Conservation (phyloP, 495 filamentous ascomycete genomes). For the Physcia stellaris region DNA sequence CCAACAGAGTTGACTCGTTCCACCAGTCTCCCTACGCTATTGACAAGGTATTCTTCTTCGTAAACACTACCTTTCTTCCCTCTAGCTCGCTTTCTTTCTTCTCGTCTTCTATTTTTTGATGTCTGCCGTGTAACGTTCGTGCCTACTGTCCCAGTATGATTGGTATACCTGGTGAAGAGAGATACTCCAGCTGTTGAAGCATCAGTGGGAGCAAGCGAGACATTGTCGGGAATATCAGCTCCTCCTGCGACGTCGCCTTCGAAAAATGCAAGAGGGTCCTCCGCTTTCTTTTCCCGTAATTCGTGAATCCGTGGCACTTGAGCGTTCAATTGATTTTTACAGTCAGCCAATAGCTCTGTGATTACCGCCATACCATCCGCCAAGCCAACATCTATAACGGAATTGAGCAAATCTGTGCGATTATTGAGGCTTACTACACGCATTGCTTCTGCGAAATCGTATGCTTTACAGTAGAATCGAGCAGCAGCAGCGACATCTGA, state of each 20-base stretch:
- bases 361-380: conserved; percentile 60
- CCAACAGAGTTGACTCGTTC: conserved; percentile 64
- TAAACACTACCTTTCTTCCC: conserved; percentile 95
- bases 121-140: conserved; percentile 61
- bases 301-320: conserved; percentile 78
- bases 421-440: conserved; percentile 45
- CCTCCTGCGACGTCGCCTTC: conserved; percentile 44
- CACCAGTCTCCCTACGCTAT: conserved; percentile 67
- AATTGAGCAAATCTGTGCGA: conserved; percentile 30
- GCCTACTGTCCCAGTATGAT: conserved; percentile 42
- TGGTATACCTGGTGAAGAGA: conserved; percentile 86
- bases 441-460: conserved; percentile 71
- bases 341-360: conserved; percentile 86
- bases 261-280: conserved; percentile 70
- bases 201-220: conserved; percentile 79
- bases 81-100: conserved; percentile 87
- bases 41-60: conserved; percentile 92
- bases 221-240: conserved; percentile 72
- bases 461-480: conserved; percentile 65
- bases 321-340: conserved; percentile 65
- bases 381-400: conserved; percentile 62
- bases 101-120: conserved; percentile 66
- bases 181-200: conserved; percentile 55
- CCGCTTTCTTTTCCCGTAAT: conserved; percentile 60
- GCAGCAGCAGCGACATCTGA: conserved; percentile 52